Base-by-base conservation (phyloP, 192 early-diverging fungal species). In the Umbelopsis isabellina region DNA sequence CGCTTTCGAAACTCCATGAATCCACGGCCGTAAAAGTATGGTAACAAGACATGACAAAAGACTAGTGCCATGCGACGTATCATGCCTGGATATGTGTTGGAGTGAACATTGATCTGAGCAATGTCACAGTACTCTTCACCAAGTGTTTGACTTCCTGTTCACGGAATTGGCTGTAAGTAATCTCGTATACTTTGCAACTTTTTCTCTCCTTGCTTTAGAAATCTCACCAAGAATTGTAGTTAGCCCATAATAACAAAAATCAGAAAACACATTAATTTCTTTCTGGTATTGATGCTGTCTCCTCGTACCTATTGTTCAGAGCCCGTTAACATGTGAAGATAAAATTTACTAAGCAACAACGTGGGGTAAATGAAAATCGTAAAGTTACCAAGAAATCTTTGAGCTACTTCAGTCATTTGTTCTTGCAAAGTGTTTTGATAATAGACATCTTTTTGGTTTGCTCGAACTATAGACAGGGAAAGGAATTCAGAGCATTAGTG, bases 71-170 rank as follows among this genome's bases (percentile, higher is more conserved):
- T 49, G 13, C 71, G 58, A 23, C 64, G 74, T 66, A 79, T 48
- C 15, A 77, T 20, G 44, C 83, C 73, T 22, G 92, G 91, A 41
- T 80, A 87, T n/a, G 84, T 82, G 2, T 75, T 69, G 18, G 74
- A 67, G 1, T 70, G 75, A 16, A 79, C 75, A 22, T 77, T 82
- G 50, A 89, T 80, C 65, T 91, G 94, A 71, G 94, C 72, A 58
- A 97, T 93, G 68, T 94, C 94, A 69, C 94, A 96, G 77, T 97
- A 97, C 74, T 98, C 97, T 76, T 98, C 95, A 49, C 97, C 97
- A 44, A 98, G 76, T 0, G 97, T 97, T 70, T 93, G 94, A 18
- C 86, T 88, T 4, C 95, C 69, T 72, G 70, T 35, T 23, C 27
- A 41, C 21, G 67, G 37, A 16, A 48, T 18, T 7, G 37, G n/a